Conservation (phyloP, 192 early-diverging fungal species). For the Gryganskiella cystojenkinii region DNA sequence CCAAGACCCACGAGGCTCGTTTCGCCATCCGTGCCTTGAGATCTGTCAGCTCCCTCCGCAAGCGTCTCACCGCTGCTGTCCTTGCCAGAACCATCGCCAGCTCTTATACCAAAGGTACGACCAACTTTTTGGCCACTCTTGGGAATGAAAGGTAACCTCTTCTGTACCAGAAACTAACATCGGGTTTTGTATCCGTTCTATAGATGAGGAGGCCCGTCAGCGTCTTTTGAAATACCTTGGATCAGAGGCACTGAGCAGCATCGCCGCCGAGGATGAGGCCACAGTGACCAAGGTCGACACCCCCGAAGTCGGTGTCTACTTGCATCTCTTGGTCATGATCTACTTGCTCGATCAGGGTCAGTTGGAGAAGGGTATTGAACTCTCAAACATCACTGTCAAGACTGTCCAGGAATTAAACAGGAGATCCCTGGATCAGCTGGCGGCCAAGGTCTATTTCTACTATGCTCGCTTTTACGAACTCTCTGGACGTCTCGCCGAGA, state of each 20-base stretch:
- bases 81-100: slow-evolving; percentile 69
- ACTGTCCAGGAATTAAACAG: slow-evolving; percentile 78
- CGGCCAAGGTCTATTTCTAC: slow-evolving; percentile 94
- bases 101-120: slow-evolving; percentile 61
- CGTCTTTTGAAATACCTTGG: slow-evolving; percentile 48
- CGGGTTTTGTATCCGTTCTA: background rate
- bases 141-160: background rate
- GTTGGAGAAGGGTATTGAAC: slow-evolving; percentile 73
- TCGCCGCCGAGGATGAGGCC: slow-evolving; percentile 53
- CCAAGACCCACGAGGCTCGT: slow-evolving; percentile 85
- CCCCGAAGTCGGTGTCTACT: slow-evolving; percentile 89
- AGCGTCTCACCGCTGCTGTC: slow-evolving; percentile 74
- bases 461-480: slow-evolving; percentile 93
- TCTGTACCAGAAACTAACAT: background rate
- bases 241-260: slow-evolving; percentile 60
- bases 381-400: slow-evolving; percentile 74
- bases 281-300: slow-evolving; percentile 33
- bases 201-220: slow-evolving; percentile 47
- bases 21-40: slow-evolving; percentile 91
- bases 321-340: slow-evolving; percentile 84
- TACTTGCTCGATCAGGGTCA: slow-evolving; percentile 84
- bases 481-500: slow-evolving; percentile 72
- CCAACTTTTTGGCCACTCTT: slow-evolving; percentile 7
- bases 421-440: slow-evolving; percentile 90
- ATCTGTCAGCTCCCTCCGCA: slow-evolving; percentile 81